Base-by-base conservation (phyloP, 495 filamentous ascomycete genomes). In the Penicillium tannophilum region DNA sequence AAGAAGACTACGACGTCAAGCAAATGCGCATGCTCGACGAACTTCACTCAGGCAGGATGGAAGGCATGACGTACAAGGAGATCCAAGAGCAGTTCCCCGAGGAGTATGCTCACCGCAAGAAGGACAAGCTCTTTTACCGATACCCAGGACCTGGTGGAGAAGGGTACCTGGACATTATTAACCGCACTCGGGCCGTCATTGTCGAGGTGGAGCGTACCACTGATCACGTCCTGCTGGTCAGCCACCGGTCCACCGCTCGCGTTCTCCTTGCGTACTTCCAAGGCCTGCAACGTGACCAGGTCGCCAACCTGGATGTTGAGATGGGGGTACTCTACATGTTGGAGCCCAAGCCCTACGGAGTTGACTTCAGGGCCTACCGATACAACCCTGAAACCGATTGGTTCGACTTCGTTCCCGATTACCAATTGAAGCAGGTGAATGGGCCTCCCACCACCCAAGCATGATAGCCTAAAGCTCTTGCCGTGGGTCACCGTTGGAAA, bases 11-110 rank as follows among this genome's bases (percentile, higher is more conserved):
- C 67, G 94, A 98, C 61, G 85, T 93, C 65, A 98, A 98, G 78
- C 86, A 95, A 63, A 97, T 96, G 91, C 90, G 90, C 63, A 97
- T 97, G 92, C 85, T 98, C 16, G 95, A 98, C 65, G 94, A 98
- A 69, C 87, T 98, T 41, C 90, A 97, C 66, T 89, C 93, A 1
- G 94, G 94, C 16, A 82, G 80, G 41, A 94, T 96, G 79, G 94
- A 98, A 72, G 93, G 94, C 33, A 81, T 96, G 80, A 97, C 93
- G 3, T 98, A 98, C 67, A 85, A 89, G 4, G 90, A 96, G 63
- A 97, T 98, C 58, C 86, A 84, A 61, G 71, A 80, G 8, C 79
- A 84, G 55, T 88, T 87, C 64, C 86, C 86, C 0, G 88, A 91
- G 26, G 91, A 98, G 66, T 98, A 87, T 65, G 78, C 76, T 23